Conservation (phyloP, 1,284 basidiomycete species). For the Leccinum griseonigrum region DNA sequence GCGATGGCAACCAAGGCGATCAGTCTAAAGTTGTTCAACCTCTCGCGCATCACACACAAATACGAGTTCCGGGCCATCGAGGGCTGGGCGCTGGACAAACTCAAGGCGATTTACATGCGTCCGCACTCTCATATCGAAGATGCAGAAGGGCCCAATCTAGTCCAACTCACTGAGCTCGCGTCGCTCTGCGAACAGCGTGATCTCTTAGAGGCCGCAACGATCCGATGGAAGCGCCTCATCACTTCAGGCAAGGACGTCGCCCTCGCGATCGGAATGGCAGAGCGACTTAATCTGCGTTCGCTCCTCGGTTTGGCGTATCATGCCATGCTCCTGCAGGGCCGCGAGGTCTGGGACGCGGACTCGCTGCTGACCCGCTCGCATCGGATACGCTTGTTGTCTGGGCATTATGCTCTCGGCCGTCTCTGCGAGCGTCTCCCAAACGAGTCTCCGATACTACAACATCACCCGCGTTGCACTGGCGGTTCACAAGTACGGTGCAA, state of each 20-base stretch:
- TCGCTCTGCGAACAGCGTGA: slow-evolving; percentile 45
- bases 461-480: slow-evolving; percentile 39
- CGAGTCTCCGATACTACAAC: slow-evolving; percentile 38
- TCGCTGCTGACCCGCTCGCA: slow-evolving; percentile 37
- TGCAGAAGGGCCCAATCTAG: slow-evolving; percentile 33
- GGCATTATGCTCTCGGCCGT: slow-evolving; percentile 42
- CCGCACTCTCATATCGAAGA: slow-evolving; percentile 33
- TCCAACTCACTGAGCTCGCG: slow-evolving; percentile 45
- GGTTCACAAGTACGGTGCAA: slow-evolving; percentile 39
- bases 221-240: slow-evolving; percentile 42
- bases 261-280: slow-evolving; percentile 41
- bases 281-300: slow-evolving; percentile 41
- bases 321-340: slow-evolving; percentile 43
- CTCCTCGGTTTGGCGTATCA: slow-evolving; percentile 44
- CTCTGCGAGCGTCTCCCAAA: slow-evolving; percentile 40
- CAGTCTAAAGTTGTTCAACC: slow-evolving; percentile 42
- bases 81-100: slow-evolving; percentile 45
- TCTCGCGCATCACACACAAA: slow-evolving; percentile 53
- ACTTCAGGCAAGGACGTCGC: slow-evolving; percentile 42
- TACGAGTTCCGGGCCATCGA: slow-evolving; percentile 54
- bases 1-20: slow-evolving; percentile 42
- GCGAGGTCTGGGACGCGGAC: slow-evolving; percentile 41
- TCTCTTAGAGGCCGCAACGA: slow-evolving; percentile 38
- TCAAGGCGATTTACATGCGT: slow-evolving; percentile 39
- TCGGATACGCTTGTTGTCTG: slow-evolving; percentile 41